A percentile compares a stretch with the other conserved stretches of the same genome.
These are phyloP conservation scores for Aegilops umbellulata DNA, from an alignment of 176 grass and related monocot genomes.

Conservation along the genomic window DNA sequence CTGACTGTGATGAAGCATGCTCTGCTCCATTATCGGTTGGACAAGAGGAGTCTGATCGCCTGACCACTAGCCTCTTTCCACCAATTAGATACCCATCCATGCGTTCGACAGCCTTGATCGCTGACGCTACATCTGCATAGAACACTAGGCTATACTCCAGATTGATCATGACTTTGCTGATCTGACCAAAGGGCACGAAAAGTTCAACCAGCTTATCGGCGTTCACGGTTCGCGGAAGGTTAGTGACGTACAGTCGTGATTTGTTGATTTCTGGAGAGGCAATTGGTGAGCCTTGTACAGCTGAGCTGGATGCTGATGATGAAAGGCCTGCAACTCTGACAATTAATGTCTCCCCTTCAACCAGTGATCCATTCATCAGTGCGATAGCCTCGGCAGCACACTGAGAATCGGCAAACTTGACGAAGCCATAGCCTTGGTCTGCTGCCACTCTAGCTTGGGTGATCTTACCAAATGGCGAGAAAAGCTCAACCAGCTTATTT, in stretches of 20 bases:
- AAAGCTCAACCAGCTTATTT: conserved; percentile 55
- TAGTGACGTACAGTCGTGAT: conserved; percentile 30
- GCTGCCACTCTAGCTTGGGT: conserved; percentile 46
- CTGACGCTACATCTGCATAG: conserved; percentile 42
- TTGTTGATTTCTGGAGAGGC: conserved; percentile 38
- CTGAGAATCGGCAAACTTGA: conserved; percentile 49
- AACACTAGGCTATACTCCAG: conserved; percentile 47
- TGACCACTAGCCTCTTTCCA: conserved; percentile 52
- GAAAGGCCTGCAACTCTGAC: conserved; percentile 49
- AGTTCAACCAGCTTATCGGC: conserved; percentile 54
- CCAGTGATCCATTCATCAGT: conserved; percentile 61
- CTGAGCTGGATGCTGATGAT: conserved; percentile 25
- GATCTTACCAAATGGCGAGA: conserved; percentile 62
- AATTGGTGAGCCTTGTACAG: conserved; percentile 14
- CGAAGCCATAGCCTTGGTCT: conserved; percentile 53
- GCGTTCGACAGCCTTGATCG: conserved; percentile 25
- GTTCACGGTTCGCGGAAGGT: conserved; percentile 43
- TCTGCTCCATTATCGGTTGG: conserved; percentile 25
- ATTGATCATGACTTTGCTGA: conserved; percentile 42
- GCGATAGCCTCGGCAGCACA: conserved; percentile 44
- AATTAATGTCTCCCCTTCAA: conserved; percentile 50
- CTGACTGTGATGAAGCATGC: conserved; percentile 21
- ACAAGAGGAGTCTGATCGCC: not conserved
- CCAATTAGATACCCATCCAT: conserved; percentile 63
- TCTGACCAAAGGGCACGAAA: conserved; percentile 58